A percentile compares a stretch with the other conserved stretches of the same genome.
phyloP scores from a whole-genome alignment of 31 red algal genomes.

The Asparagopsis taxiformis region DNA sequence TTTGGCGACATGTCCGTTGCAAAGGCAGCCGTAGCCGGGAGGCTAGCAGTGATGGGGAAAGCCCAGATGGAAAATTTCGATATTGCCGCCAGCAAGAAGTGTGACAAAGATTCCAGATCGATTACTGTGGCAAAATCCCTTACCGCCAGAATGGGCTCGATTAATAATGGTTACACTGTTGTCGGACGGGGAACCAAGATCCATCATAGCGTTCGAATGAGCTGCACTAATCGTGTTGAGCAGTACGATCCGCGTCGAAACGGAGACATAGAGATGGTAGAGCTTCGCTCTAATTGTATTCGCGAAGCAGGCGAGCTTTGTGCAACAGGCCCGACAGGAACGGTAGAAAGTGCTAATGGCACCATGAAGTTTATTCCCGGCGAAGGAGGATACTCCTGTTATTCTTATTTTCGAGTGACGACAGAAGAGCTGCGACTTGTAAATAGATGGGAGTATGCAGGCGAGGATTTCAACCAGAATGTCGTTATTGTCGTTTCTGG shows the following conservation, averaged over 20 bases:
- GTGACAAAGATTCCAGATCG: conserved; percentile 30
- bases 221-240: conserved; percentile 42
- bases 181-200: conserved; percentile 31
- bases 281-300: conserved; percentile 15
- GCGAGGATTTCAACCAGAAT: conserved; percentile 24
- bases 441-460: conserved; percentile 21
- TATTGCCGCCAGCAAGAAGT: conserved; percentile 22
- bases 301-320: conserved; percentile 54
- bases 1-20: conserved; percentile 56
- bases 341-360: conserved; percentile 27
- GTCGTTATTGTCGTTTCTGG: conserved; percentile 47
- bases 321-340: conserved; percentile 13
- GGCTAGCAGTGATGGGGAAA: conserved; percentile 38
- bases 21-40: conserved; percentile 35
- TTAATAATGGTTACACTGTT: conserved; percentile 57
- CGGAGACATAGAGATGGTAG: conserved; percentile 48
- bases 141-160: conserved; percentile 29
- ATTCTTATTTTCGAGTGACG: conserved; percentile 26
- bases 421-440: conserved; percentile 45
- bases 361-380: conserved; percentile 35
- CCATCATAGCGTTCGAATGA: conserved; percentile 42
- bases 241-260: conserved; percentile 33
- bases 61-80: conserved; percentile 57
- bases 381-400: conserved; percentile 29
- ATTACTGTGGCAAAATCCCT: conserved; percentile 23